Evolutionary conservation across 495 filamentous ascomycete species (phyloP).

Genomic region (Lophiotrema nucula): DNA sequence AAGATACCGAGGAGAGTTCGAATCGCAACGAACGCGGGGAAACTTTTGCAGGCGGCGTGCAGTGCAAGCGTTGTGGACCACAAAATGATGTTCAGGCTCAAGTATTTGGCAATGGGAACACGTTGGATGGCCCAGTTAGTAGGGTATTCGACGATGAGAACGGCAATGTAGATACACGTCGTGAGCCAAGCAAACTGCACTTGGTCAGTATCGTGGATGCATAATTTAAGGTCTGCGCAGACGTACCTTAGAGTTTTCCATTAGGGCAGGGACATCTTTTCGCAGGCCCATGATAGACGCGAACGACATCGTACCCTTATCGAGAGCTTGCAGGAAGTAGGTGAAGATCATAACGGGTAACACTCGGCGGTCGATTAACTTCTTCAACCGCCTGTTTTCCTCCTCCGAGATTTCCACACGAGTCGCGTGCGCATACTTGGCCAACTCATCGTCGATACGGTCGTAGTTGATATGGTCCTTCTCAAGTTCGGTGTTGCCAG

Average conservation of each 20-base stretch:
- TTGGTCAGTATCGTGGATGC: slow-evolving; percentile 49
- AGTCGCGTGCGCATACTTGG: slow-evolving; percentile 56
- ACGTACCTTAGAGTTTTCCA: slow-evolving; percentile 24
- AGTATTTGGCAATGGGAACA: slow-evolving; percentile 57
- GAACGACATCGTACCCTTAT: slow-evolving; percentile 27
- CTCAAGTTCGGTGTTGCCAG: slow-evolving; percentile 42
- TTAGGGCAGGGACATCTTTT: slow-evolving; percentile 52
- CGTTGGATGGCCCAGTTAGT: slow-evolving; percentile 57
- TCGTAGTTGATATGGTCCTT: slow-evolving; percentile 54
- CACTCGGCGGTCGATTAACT: slow-evolving; percentile 51
- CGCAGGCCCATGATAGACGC: slow-evolving; percentile 39
- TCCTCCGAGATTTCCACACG: slow-evolving; percentile 53
- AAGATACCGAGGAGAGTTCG: slow-evolving; percentile 57
- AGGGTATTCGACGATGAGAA: slow-evolving; percentile 48
- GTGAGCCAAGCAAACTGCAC: slow-evolving; percentile 65
- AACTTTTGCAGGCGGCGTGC: slow-evolving; percentile 55
- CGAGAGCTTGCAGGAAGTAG: slow-evolving; percentile 70
- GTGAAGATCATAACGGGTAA: slow-evolving; percentile 55
- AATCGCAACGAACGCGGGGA: slow-evolving; percentile 53
- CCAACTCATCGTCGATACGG: slow-evolving; percentile 63
- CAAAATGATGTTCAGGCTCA: slow-evolving; percentile 59
- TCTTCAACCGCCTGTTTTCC: slow-evolving; percentile 54
- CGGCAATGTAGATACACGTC: slow-evolving; percentile 75
- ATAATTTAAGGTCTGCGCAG: neutral
- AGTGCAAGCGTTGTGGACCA: slow-evolving; percentile 58